Base-by-base conservation (phyloP, 1,139 yeast species). In the Casaregolazyma lundiana region DNA sequence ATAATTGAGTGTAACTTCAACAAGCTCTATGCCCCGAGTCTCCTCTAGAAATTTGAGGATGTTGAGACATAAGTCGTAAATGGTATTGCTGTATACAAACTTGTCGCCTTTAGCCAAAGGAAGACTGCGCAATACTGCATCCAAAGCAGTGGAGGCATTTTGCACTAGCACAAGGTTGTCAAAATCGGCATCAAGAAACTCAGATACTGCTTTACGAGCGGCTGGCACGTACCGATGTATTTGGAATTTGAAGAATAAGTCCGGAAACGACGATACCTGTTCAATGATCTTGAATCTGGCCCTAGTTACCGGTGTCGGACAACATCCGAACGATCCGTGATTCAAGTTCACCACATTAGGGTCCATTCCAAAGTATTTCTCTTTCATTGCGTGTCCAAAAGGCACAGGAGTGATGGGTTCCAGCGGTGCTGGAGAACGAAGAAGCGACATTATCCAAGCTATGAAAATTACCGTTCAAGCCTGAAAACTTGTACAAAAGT, bases 91-190 rank as follows among this genome's bases (percentile, higher is more conserved):
- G 30, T 75, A 61, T 16, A 80, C 66, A 19, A 82, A 65, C 44
- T 69, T 73, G 56, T 83, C 89, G n/a, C 80, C 81, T 44, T 69
- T 65, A 6, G 64, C 46, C 57, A 80, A 77, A 1, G 77, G 77
- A 41, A 66, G 69, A 35, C 82, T 76, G 51, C 87, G 66, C 47
- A 82, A 66, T 1, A 82, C 73, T 0, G 80, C 67, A 59, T 82
- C 81, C 42, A 79, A 71, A 1, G 81, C 87, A 4, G 75, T 65
- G 3, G 88, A 80, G 3, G 88, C 85, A 58, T 82, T 83, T 9
- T 69, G 64, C 1, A 75, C 75, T 32, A 80, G 61, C 0, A 77
- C 83, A 48, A 80, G 55, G 53, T 71, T 68, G 41, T 65, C 66
- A 11, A 49, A 43, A 45, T 75, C 77, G 46, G 75, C 69, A 41